A percentile compares a stretch with the other conserved stretches of the same genome.
These are phyloP conservation scores for Geotrichum candidum DNA, from an alignment of 1,139 yeast species.

Conservation along the genomic window DNA sequence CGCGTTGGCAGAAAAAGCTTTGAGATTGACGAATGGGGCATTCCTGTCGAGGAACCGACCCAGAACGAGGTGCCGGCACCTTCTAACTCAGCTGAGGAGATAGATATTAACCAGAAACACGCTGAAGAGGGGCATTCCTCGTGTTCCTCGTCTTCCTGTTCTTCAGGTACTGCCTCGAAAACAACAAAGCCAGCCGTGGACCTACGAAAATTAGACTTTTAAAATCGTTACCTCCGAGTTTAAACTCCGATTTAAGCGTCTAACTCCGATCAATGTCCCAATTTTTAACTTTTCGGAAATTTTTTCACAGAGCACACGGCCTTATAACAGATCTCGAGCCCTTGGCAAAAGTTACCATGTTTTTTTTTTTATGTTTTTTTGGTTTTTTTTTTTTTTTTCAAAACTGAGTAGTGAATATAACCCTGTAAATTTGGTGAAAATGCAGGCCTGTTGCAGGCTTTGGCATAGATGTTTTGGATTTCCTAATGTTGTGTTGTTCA, in stretches of 20 bases:
- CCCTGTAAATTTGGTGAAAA: too few species aligned
- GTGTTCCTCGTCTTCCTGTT: neutral
- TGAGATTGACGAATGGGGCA: slow-evolving; percentile 88
- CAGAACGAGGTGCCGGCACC: neutral
- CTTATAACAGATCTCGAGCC: neutral
- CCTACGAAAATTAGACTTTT: slow-evolving; percentile 10
- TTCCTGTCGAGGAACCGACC: slow-evolving; percentile 69
- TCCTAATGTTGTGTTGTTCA: neutral
- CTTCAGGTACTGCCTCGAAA: neutral
- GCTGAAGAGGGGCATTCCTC: neutral
- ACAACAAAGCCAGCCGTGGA: slow-evolving; percentile 3
- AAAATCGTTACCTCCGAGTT: neutral
- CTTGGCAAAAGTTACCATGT: too few species aligned
- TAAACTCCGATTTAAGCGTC: neutral
- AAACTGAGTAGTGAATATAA: too few species aligned
- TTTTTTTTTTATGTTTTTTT: neutral
- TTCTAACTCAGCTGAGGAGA: neutral
- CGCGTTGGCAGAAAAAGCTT: slow-evolving; percentile 76
- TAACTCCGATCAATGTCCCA: neutral
- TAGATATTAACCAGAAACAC: slow-evolving; percentile 2
- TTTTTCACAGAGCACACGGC: neutral
- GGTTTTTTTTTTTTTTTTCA: too few species aligned
- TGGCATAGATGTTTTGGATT: too few species aligned
- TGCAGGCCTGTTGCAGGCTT: too few species aligned
- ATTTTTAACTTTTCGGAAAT: neutral